Evolutionary conservation across 805 yeast genomes (phyloP), one percentile per base, ranked within the genome.

Genomic region (Teunomyces kruisii): DNA sequence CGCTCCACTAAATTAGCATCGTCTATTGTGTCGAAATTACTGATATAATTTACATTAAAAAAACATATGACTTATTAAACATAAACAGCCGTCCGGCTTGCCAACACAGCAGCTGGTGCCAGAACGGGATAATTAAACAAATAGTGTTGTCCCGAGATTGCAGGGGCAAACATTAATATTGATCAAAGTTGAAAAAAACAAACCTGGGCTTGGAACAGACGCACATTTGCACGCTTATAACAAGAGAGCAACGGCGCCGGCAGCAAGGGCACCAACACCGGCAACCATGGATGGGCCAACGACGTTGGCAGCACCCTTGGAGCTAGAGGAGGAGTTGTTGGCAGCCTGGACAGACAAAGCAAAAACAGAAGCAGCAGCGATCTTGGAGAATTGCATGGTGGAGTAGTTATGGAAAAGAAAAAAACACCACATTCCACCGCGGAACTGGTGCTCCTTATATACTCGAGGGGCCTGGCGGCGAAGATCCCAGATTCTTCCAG

Each of bases 291-390:
- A 41, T n/a, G 46, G 37, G 32, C 32, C 27, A n/a, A 39, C 55
- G 27, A 45, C 39, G 35, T 48, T 55, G 17, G 51, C 52, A 33
- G 56, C 58, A 29, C 48, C 51, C 29, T 49, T 38, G 37, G 47
- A 28, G 26, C 50, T 42, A 27, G 53, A 45, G 28, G 53, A 45
- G 37, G 56, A 45, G 42, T 49, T 45, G 49, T 55, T 55, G 22
- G 57, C 59, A 42, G 59, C 60, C 26, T 52, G 59, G 19, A 54
- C 59, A 33, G 55, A 53, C 39, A 55, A 51, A 40, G 53, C 59
- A 35, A 49, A 47, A 22, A 55, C 50, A 22, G 56, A 52, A 39
- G 45, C 47, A 32, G 50, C 39, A 42, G 50, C 41, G 42, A 57
- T 43, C 45, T 52, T 53, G 41, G 60, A 46, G 48, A 56, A 51